Base-by-base conservation (phyloP, 768 basidiomycete species). In the Suillus americanus region DNA sequence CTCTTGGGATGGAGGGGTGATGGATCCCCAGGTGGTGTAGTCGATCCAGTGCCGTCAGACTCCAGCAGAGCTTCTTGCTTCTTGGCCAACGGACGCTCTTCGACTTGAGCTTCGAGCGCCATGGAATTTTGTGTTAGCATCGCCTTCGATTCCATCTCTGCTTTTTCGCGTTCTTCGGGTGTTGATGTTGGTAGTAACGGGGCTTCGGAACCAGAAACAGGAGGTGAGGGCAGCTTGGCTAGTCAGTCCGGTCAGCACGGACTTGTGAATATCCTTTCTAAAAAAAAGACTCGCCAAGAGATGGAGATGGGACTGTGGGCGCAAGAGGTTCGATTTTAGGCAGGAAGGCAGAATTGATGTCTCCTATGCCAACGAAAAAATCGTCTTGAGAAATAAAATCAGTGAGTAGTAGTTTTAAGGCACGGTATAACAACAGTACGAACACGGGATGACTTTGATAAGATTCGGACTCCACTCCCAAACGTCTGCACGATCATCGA, bases 391-490 rank as follows among this genome's bases (percentile, higher is more conserved):
- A 54, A 43, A 45, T 60, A 45, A 62, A 30, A 18, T 66, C 12
- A 69, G 60, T 13, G 28, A 14, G 23, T 23, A 14, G 23, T 23
- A 25, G 33, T 61, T 28, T 40, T 41, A 41, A 59, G 40, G 25
- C 40, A 37, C 60, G 35, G 6, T 60, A 43, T 12, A 50, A 18
- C 57, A 40, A 28, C 37, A 33, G 63, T 37, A 78, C 88, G 68
- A 66, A 96, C 96, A 99, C 62, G 97, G 97, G 28, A 98, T 87
- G 64, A 99, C 97, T 81, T 98, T 97, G 74, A 99, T 85, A 45
- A 99, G 83, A 77, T 99, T 98, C 2, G 96, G 95, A 71, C 92
- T 92, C 87, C 95, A 95, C 72, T 95, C 93, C 97, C 97, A 99
- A 38, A 99, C 97, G 73, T 99, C 97, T 4, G 94, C 91, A 30